Conservation (phyloP, 2,329 filamentous ascomycete species). For the Stemphylium beticola region DNA sequence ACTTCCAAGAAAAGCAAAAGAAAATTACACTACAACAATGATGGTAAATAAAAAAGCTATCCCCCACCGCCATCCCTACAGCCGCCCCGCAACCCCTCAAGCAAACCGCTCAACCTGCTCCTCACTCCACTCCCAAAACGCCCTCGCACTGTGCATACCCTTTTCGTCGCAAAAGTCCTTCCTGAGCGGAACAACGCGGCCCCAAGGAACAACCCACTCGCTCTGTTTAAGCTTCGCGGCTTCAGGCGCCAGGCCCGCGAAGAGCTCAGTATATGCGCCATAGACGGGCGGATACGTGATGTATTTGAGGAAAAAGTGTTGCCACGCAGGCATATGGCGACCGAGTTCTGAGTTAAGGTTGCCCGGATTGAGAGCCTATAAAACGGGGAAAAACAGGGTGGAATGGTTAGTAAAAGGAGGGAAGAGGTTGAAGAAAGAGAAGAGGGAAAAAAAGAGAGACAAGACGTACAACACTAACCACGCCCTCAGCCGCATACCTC, state of each 20-base stretch:
- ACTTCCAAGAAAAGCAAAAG: too few species aligned
- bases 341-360: constrained; percentile 38
- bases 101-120: constrained; percentile 32
- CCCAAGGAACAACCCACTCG: constrained; percentile 57
- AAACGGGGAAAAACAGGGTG: too few species aligned
- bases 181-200: constrained; percentile 34
- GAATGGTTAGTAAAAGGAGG: neutral
- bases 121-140: constrained; percentile 57
- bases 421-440: neutral
- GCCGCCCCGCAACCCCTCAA: neutral
- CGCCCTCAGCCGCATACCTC: constrained; percentile 18
- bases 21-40: too few species aligned
- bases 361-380: constrained; percentile 48
- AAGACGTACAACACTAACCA: constrained; percentile 29
- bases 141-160: constrained; percentile 41
- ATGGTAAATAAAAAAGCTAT: too few species aligned
- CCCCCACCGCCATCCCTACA: too few species aligned
- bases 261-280: constrained; percentile 36
- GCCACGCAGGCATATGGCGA: constrained; percentile 36
- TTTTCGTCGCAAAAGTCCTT: constrained; percentile 36
- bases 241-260: constrained; percentile 27
- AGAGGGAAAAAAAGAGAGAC: neutral
- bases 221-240: constrained; percentile 34
- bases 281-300: constrained; percentile 23
- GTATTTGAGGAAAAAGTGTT: neutral